phyloP scores from a whole-genome alignment of 2,329 filamentous ascomycete species.

The Cytospora piceae region DNA sequence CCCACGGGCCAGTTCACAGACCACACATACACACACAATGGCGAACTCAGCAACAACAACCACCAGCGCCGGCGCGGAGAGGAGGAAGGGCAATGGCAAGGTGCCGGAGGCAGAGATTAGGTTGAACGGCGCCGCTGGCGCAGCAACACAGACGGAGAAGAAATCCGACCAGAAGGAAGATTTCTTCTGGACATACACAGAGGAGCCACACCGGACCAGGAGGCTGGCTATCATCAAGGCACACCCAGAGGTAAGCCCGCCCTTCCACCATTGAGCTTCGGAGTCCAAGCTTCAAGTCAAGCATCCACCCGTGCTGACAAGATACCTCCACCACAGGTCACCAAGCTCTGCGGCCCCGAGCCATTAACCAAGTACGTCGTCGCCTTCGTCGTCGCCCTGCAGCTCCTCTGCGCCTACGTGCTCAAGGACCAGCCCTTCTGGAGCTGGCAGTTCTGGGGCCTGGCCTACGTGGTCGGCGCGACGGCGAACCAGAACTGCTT shows the following conservation, averaged over 20 bases:
- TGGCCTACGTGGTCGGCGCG: slow-evolving; percentile 89
- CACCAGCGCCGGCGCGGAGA: slow-evolving; percentile 34
- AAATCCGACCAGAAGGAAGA: slow-evolving; percentile 49
- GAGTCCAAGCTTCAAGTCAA: background rate
- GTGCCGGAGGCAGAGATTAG: slow-evolving; percentile 18
- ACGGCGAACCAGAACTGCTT: slow-evolving; percentile 99
- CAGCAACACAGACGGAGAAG: slow-evolving; percentile 44
- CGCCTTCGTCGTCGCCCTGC: slow-evolving; percentile 77
- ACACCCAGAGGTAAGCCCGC: slow-evolving; percentile 77
- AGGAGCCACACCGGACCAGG: slow-evolving; percentile 92
- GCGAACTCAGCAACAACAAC: slow-evolving; percentile 36
- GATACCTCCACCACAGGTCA: slow-evolving; percentile 65
- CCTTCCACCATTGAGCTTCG: background rate
- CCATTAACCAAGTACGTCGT: slow-evolving; percentile 95
- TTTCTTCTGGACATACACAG: slow-evolving; percentile 99
- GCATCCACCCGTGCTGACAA: slow-evolving; percentile 8
- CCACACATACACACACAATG: slow-evolving; percentile 32
- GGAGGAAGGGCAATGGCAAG: slow-evolving; percentile 34
- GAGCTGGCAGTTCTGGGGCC: slow-evolving; percentile 82
- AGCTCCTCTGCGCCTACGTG: slow-evolving; percentile 76
- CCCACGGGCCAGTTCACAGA: background rate
- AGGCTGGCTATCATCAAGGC: slow-evolving; percentile 96
- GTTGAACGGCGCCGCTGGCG: slow-evolving; percentile 24
- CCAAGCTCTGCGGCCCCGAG: slow-evolving; percentile 95
- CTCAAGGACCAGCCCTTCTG: slow-evolving; percentile 79